Percentiles rank a stretch among this genome's conserved stretches.
Evolutionary conservation across 2,329 filamentous ascomycete species (phyloP).

Genomic region (Alternaria ventricosa): DNA sequence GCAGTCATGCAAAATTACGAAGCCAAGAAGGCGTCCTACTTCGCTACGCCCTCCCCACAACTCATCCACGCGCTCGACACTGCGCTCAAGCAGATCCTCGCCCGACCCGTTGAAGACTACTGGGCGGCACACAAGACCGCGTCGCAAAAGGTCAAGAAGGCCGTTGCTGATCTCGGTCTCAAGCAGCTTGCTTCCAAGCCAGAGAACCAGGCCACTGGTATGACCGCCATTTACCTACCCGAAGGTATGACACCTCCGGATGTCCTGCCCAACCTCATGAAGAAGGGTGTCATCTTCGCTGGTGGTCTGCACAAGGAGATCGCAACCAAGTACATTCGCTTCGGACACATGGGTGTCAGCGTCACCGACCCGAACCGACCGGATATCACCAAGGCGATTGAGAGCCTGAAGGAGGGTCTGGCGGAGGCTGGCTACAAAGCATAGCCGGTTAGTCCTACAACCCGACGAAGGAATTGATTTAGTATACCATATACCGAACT

Average conservation of each 20-base stretch:
- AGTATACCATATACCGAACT: background rate
- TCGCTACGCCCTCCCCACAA: conserved; percentile 94
- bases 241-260: conserved; percentile 81
- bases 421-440: conserved; percentile 72
- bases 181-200: conserved; percentile 85
- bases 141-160: conserved; percentile 86
- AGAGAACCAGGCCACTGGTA: conserved; percentile 92
- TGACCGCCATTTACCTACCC: conserved; percentile 97
- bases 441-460: background rate
- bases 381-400: conserved; percentile 84
- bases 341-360: conserved; percentile 97
- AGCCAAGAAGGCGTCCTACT: conserved; percentile 96
- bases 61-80: conserved; percentile 93
- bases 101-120: conserved; percentile 78
- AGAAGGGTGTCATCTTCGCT: conserved; percentile 91
- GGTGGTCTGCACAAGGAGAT: conserved; percentile 97
- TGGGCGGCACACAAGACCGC: conserved; percentile 81
- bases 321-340: conserved; percentile 88
- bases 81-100: conserved; percentile 81
- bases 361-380: conserved; percentile 79
- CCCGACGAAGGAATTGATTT: background rate
- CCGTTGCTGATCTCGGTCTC: conserved; percentile 79
- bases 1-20: conserved; percentile 98
- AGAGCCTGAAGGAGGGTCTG: conserved; percentile 76
- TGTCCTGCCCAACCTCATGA: conserved; percentile 81